phyloP scores from a whole-genome alignment of 345 rosid genomes.

The Linum trigynum region DNA sequence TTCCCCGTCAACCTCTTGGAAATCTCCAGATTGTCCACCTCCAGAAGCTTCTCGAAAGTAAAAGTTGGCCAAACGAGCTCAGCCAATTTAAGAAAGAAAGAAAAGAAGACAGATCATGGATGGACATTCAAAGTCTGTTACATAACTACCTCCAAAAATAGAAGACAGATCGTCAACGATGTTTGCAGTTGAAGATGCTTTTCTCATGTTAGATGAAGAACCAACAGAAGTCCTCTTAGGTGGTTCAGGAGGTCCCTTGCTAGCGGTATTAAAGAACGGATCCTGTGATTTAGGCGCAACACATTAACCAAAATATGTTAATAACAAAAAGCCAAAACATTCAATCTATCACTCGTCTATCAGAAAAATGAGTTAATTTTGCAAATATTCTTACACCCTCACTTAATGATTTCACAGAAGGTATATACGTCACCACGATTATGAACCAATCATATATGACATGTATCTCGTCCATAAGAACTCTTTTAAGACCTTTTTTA shows the following conservation, averaged over 20 bases:
- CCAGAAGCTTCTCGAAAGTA: constrained; percentile 31
- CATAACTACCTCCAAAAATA: constrained; percentile 68
- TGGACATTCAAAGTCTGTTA: constrained; percentile 7
- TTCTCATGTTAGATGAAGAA: constrained; percentile 53
- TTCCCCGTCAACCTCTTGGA: constrained; percentile 87
- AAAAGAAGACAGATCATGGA: background rate
- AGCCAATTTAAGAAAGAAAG: constrained; percentile 11
- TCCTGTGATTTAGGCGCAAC: constrained; percentile 40
- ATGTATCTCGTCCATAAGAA: no score
- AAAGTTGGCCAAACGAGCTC: constrained; percentile 11
- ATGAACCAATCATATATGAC: no score
- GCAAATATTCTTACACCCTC: no score
- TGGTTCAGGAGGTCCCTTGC: constrained; percentile 59
- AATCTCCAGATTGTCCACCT: constrained; percentile 48
- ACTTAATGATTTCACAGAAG: no score
- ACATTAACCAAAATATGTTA: constrained; percentile 1
- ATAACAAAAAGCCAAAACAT: constrained; percentile 5
- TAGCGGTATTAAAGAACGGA: constrained; percentile 59
- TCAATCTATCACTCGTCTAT: no score
- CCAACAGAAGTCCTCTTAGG: constrained; percentile 49
- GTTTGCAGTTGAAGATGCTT: constrained; percentile 67
- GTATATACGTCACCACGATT: no score
- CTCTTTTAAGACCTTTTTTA: no score
- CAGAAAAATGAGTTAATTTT: no score
- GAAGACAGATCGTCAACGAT: constrained; percentile 77